Evolutionary conservation across 345 rosid species (phyloP).

Genomic region (Diplotaxis tenuifolia): DNA sequence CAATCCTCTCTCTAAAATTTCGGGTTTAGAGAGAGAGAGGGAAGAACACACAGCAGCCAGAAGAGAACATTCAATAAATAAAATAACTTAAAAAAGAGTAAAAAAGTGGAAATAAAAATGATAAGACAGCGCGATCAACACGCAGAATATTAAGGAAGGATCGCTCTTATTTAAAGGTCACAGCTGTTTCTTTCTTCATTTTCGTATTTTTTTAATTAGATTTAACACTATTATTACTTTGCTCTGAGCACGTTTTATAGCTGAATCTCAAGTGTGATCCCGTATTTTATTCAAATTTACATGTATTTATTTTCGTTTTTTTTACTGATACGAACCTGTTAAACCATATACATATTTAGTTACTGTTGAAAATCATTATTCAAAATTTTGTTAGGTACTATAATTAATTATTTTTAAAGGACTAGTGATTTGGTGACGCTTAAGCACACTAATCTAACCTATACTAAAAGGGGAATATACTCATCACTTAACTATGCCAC

Average conservation of each 20-base stretch:
- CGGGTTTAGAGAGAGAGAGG: constrained; percentile 20
- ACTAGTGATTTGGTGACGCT: too few relatives aligned
- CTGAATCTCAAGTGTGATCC: background rate
- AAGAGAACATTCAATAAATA: constrained; percentile 24
- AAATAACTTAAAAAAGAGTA: background rate
- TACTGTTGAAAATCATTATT: too few relatives aligned
- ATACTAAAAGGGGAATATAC: too few relatives aligned
- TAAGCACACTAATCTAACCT: too few relatives aligned
- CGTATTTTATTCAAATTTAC: background rate
- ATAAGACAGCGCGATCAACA: constrained; percentile 54
- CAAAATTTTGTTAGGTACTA: too few relatives aligned
- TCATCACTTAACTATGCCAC: too few relatives aligned
- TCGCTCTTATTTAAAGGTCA: constrained; percentile 10
- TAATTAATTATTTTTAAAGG: too few relatives aligned
- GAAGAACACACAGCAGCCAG: constrained; percentile 22
- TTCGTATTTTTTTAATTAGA: too few relatives aligned
- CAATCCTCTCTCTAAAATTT: constrained; percentile 14
- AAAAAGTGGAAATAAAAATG: background rate
- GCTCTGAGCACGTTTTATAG: constrained; percentile 11
- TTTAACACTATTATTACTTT: constrained; percentile 15
- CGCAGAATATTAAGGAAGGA: constrained; percentile 44
- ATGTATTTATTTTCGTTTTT: background rate
- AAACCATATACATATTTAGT: background rate
- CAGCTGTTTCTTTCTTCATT: constrained; percentile 29
- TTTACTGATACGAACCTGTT: background rate